phyloP scores from a whole-genome alignment of 805 yeast species.

The Blastobotrys attinorum region DNA sequence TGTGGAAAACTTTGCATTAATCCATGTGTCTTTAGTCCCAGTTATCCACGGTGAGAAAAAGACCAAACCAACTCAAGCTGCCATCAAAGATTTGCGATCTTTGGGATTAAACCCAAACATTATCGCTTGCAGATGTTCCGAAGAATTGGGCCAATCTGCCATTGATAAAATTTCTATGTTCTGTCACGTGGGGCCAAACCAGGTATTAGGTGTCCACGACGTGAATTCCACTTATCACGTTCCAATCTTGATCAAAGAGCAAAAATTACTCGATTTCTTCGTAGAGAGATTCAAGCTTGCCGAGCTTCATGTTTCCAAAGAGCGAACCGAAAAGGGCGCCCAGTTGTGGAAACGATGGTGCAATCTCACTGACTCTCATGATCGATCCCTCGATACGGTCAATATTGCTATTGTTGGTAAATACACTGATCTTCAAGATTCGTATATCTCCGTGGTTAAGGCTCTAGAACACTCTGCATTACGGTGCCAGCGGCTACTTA shows the following conservation, averaged over 20 bases:
- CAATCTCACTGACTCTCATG: constrained; percentile 67
- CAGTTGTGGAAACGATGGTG: constrained; percentile 71
- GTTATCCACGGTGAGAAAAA: constrained; percentile 98
- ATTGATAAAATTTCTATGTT: constrained; percentile 96
- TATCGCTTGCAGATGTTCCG: constrained; percentile 96
- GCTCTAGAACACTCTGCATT: constrained; percentile 92
- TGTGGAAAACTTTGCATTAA: constrained; percentile 82
- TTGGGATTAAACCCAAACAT: constrained; percentile 92
- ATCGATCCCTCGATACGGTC: constrained; percentile 76
- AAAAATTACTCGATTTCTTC: constrained; percentile 70
- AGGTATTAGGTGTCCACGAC: constrained; percentile 94
- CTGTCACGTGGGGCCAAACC: constrained; percentile 98
- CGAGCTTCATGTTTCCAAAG: constrained; percentile 38
- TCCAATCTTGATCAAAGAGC: constrained; percentile 83
- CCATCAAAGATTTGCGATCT: constrained; percentile 92
- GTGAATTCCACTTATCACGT: constrained; percentile 96
- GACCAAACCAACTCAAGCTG: constrained; percentile 99
- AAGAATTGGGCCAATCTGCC: constrained; percentile 72
- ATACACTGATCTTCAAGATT: constrained; percentile 91
- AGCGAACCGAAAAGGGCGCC: constrained; percentile 58
- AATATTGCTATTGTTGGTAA: constrained; percentile 96
- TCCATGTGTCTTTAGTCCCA: constrained; percentile 95
- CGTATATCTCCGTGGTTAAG: constrained; percentile 90
- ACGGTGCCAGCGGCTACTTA: constrained; percentile 76
- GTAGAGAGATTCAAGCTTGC: constrained; percentile 57